phyloP scores from a whole-genome alignment of 768 basidiomycete species.

The Pleurotus tuber-regium region DNA sequence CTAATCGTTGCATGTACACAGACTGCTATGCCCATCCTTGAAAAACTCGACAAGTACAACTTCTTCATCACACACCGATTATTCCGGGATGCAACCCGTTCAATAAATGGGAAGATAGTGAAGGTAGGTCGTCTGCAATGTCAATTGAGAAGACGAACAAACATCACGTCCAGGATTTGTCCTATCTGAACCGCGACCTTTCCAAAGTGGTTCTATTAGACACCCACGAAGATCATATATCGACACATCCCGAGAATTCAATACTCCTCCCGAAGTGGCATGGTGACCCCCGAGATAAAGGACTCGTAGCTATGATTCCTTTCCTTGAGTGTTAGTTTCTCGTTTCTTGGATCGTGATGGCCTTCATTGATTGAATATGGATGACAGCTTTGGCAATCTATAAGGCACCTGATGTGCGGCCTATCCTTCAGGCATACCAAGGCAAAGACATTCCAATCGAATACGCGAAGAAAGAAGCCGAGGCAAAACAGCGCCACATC shows the following conservation, averaged over 20 bases:
- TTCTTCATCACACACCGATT: conserved; percentile 87
- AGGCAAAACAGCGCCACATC: conserved; percentile 71
- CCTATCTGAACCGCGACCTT: conserved; percentile 92
- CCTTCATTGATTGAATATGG: neutral
- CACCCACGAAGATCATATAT: conserved; percentile 73
- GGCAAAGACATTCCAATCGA: conserved; percentile 89
- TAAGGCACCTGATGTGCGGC: conserved; percentile 82
- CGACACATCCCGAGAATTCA: conserved; percentile 85
- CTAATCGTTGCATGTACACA: too few species aligned
- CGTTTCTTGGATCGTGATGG: neutral
- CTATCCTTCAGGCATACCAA: conserved; percentile 78
- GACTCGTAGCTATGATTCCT: conserved; percentile 89
- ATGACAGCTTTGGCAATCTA: conserved; percentile 90
- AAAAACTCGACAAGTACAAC: conserved; percentile 92
- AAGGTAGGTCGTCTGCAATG: conserved; percentile 68
- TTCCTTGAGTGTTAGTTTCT: conserved; percentile 87
- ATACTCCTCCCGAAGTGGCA: conserved; percentile 85
- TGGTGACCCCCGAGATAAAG: conserved; percentile 66
- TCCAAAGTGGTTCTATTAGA: conserved; percentile 88
- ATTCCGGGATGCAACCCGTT: conserved; percentile 90
- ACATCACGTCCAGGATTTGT: conserved; percentile 61
- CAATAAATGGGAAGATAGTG: conserved; percentile 76
- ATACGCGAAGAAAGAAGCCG: conserved; percentile 86
- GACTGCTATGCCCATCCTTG: conserved; percentile 86
- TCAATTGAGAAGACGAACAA: too few species aligned